A percentile compares a stretch with the other conserved stretches of the same genome.
These are phyloP conservation scores for Trapa incisa DNA, from an alignment of 345 rosid species.

Conservation along the genomic window DNA sequence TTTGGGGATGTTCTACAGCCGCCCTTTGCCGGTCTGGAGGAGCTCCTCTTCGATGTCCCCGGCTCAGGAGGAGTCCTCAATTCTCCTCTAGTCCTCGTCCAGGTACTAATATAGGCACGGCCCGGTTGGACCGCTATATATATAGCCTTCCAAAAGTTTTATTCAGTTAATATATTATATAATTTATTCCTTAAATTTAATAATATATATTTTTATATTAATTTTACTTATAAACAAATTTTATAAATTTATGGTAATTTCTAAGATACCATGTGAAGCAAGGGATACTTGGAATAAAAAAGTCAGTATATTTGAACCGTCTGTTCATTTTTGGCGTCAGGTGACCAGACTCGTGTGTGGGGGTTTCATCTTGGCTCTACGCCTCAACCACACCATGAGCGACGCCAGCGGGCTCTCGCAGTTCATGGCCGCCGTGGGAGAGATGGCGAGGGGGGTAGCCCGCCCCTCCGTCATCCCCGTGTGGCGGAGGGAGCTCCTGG, in stretches of 20 bases:
- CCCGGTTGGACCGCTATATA: too few species aligned
- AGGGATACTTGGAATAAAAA: too few species aligned
- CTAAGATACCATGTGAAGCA: too few species aligned
- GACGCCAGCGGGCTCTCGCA: conserved; percentile 36
- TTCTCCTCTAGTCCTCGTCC: conserved; percentile 36
- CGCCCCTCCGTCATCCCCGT: conserved; percentile 29
- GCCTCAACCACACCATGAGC: conserved; percentile 32
- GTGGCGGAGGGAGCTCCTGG: conserved; percentile 36
- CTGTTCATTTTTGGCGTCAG: not conserved
- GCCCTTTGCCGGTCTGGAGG: conserved; percentile 40
- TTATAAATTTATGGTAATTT: too few species aligned
- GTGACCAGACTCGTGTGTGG: conserved; percentile 11
- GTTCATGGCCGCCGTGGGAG: conserved; percentile 30
- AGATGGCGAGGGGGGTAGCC: conserved; percentile 24
- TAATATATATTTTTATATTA: too few species aligned
- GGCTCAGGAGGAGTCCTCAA: conserved; percentile 27
- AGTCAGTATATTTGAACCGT: too few species aligned
- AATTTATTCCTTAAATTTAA: too few species aligned
- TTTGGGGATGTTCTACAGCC: conserved; percentile 38
- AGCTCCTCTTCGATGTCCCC: conserved; percentile 43
- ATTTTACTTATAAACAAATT: too few species aligned
- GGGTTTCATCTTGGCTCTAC: conserved; percentile 10
- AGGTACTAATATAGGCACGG: conserved; percentile 15
- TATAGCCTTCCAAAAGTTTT: too few species aligned
- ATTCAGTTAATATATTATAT: too few species aligned